Evolutionary conservation across 2,329 filamentous ascomycete species (phyloP), one percentile per base, ranked within the genome.

Genomic region (Didymella pinodella): DNA sequence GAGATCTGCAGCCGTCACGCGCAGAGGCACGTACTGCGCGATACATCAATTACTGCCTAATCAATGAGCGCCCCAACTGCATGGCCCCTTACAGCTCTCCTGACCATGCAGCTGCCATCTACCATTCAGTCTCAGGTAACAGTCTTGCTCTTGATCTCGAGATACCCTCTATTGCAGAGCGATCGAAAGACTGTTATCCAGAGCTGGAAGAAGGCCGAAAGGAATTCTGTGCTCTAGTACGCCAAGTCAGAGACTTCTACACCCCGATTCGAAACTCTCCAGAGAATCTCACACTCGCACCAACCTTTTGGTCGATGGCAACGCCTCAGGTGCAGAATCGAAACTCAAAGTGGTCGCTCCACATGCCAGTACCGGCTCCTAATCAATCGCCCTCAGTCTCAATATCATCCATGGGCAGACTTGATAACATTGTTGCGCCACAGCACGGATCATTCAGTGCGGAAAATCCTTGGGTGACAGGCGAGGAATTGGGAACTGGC

Each of bases 401-500:
- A 1, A 59, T 64, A 10, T 62, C 57, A 20, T 63, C 57, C n/a
- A 55, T 62, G 40, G 57, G 58, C 1, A 65, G 72, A 11, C 58
- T 77, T 0, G 47, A 70, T 2, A 63, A 26, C n/a, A 20, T 44
- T 28, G n/a, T 48, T 16, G 25, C 29, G 8, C 45, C 22, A 14
- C 20, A 16, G 34, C 36, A 48, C 31, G 38, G 45, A 28, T n/a
- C 7, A 3, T 55, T 43, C 25, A 48, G 16, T 18, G 25, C 38
- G 14, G 44, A 44, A 6, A n/a, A 77, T 12, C 78, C 79, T 0
- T 82, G 81, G 80, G 79, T 81, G 0, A 81, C 79, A 0, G 80
- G 80, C 0, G 80, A 82, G 54, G 80, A 82, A 54, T 65, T 82
- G 2, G 72, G 78, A 0, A 81, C 54, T 7, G 57, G 62, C 4